Evolutionary conservation across 2,329 filamentous ascomycete species (phyloP), one percentile per base, ranked within the genome.

Genomic region (Pseudocercospora macadamiae): DNA sequence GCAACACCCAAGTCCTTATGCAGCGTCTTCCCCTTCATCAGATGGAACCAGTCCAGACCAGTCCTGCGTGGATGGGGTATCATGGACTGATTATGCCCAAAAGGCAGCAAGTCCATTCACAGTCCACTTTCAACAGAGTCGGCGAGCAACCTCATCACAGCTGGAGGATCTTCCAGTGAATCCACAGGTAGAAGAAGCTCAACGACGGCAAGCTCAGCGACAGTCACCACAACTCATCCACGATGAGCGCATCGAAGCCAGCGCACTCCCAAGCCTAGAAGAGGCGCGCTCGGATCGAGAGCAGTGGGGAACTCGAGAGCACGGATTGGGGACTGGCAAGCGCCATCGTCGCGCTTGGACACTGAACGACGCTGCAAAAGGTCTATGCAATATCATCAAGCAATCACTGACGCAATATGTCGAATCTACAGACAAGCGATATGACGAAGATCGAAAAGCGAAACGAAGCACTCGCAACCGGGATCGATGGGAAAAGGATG

Each of bases 361-460:
- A 44, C 51, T 37, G 48, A 37, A 55, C 45, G 28, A 51, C 32
- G 44, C 51, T 6, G 53, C 54, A 36, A 45, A 58, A 57, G 49
- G 60, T 59, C 39, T 54, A 51, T 23, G 30, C 47, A 37, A 59
- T 51, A 16, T 44, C 54, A 23, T 57, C 26, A 36, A 51, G 47
- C 60, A 65, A 47, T 61, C 55, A 65, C 63, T 65, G 44, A 65
- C 63, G 49, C 57, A 39, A 48, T 36, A 55, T 55, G 57, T 52
- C 59, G 25, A 48, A 52, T 26, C 47, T 51, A 45, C 60, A 72
- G 70, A 71, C 56, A 64, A 68, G 60, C 67, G 67, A 48, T 66
- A 69, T 47, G 70, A 70, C 57, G 69, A 72, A 62, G 67, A 72
- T 34, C 67, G 66, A 14, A 70, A 68, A 52, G 62, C 65, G 30